A percentile compares a stretch with the other conserved stretches of the same genome.
phyloP scores from a whole-genome alignment of 164 flowering plant species.

The Annona cherimola region DNA sequence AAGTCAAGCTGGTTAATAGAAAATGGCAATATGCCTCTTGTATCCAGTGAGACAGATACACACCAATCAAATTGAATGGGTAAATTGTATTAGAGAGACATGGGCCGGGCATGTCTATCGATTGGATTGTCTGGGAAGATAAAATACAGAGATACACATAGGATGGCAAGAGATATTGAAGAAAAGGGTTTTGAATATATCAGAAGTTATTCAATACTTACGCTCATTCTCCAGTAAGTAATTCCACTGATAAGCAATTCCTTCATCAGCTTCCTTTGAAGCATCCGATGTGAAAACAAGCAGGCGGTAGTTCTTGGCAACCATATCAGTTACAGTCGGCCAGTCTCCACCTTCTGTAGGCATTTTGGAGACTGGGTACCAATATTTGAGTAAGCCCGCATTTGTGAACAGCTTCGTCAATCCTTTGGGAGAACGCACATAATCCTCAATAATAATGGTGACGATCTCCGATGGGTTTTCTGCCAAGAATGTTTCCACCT shows the following conservation, averaged over 20 bases:
- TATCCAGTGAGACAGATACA: too few relatives aligned
- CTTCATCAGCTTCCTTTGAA: slow-evolving; percentile 87
- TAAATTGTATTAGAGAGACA: too few relatives aligned
- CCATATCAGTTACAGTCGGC: slow-evolving; percentile 90
- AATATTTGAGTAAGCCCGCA: slow-evolving; percentile 79
- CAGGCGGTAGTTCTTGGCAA: slow-evolving; percentile 65
- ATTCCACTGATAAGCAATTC: slow-evolving; percentile 95
- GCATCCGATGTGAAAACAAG: slow-evolving; percentile 86
- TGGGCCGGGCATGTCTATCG: too few relatives aligned
- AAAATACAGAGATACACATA: too few relatives aligned
- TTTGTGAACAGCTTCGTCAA: slow-evolving; percentile 65
- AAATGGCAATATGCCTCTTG: too few relatives aligned
- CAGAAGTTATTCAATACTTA: slow-evolving; percentile 29
- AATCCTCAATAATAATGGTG: slow-evolving; percentile 94
- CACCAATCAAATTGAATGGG: too few relatives aligned
- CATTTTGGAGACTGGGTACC: slow-evolving; percentile 92
- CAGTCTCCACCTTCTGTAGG: slow-evolving; percentile 86
- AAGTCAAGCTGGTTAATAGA: too few relatives aligned
- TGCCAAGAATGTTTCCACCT: slow-evolving; percentile 84
- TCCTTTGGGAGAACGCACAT: slow-evolving; percentile 89
- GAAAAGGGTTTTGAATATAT: not conserved
- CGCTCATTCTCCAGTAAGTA: slow-evolving; percentile 91
- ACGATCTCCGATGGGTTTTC: slow-evolving; percentile 76
- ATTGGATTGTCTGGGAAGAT: too few relatives aligned
- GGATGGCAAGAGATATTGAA: too few relatives aligned